Base-by-base conservation (phyloP, 2,329 filamentous ascomycete species). In the Fusarium sp. region DNA sequence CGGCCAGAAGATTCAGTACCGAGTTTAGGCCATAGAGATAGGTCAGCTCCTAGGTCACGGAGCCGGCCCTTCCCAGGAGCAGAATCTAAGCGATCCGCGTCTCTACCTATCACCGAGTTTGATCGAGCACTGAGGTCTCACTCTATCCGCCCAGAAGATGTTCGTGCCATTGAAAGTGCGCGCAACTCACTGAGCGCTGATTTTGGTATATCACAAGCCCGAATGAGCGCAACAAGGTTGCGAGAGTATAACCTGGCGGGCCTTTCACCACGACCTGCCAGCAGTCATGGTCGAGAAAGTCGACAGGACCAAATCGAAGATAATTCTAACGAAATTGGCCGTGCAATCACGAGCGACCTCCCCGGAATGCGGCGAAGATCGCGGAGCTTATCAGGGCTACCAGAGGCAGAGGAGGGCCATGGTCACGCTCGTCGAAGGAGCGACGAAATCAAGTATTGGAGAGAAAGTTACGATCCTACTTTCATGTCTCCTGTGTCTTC, bases 371-470 rank as follows among this genome's bases (percentile, higher is more conserved):
- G 86, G 45, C 83, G 89, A 43, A 84, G 88, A 45, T 91, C 88
- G 3, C 82, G 88, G 49, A 90, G 88, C 67, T 75, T 91, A 13
- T 88, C 87, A 1, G 86, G 87, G 11, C 78, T 90, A 21, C 79
- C 83, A 7, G 80, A 83, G 31, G 68, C 82, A 21, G 77, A 79
- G 5, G 76, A 77, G 6, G 72, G 71, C 19, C 76, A 78, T 22
- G 70, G 67, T 3, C 77, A 78, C 40, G 60, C 76, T 6, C 83
- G 88, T 43, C 84, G 87, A 36, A 84, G 88, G 31, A 90, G 87
- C 73, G 87, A 89, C 57, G 89, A 91, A 75, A 89, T 90, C 39
- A 84, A 87, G 14, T 88, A 88, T 71, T 90, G 88, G 88, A 83
- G 89, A 62, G 85, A 87, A 71, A 90, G 88, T 65, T 88, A 88